Evolutionary conservation across 306 rosid genomes (phyloP).

Genomic region (Cucumis hystrix): DNA sequence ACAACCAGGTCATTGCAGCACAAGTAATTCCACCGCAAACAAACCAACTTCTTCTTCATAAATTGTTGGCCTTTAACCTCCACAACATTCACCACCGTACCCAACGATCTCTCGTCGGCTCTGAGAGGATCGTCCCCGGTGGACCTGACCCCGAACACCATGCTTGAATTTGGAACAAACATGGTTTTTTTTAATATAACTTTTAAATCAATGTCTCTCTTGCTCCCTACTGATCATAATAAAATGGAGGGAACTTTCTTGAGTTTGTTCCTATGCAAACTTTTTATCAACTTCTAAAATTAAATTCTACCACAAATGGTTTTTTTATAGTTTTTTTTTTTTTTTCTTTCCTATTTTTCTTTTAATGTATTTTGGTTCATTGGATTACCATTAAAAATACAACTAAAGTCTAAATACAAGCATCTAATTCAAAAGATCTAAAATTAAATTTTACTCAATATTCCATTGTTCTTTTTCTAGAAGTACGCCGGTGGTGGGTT

Average conservation of each 20-base stretch:
- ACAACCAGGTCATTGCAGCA: not conserved
- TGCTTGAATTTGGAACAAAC: not conserved
- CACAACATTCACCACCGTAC: not conserved
- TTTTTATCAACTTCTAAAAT: not conserved
- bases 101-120: not conserved
- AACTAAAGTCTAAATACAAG: no score
- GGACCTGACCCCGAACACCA: conserved; percentile 5
- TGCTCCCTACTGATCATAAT: not conserved
- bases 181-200: not conserved
- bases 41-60: not conserved
- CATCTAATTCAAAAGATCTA: no score
- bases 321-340: no score
- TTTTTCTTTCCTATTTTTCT: no score
- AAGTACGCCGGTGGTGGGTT: not conserved
- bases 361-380: no score
- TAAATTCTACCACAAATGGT: no score
- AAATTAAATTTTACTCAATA: no score
- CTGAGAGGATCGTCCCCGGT: not conserved
- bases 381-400: no score
- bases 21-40: not conserved
- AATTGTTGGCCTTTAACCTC: not conserved
- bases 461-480: not conserved
- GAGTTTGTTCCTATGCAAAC: not conserved
- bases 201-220: not conserved
- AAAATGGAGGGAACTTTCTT: not conserved